Evolutionary conservation across 805 yeast genomes (phyloP), one percentile per base, ranked within the genome.

Genomic region (Ogataea salicorniae): DNA sequence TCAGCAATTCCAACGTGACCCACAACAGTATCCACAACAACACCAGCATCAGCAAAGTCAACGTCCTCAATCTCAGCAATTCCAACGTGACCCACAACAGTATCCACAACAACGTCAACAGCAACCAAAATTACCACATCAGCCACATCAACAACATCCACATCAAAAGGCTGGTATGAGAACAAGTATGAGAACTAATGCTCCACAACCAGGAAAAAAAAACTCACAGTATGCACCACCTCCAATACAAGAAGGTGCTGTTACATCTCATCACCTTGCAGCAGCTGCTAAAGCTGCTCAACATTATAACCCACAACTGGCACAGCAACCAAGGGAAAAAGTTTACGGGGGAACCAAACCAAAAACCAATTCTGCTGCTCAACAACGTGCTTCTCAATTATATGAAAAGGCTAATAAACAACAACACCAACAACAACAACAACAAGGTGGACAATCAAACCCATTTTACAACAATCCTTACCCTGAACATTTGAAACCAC

Each of bases 371-470:
- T 59, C 63, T 7, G 49, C 51, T 8, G 64, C 63, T 16, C 57
- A 57, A 42, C 62, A 62, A 3, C 55, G 71, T 31, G 84, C 84
- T 9, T 82, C 81, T 1, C 79, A 77, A 38, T 60, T 77, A 31
- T 80, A 76, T 58, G 78, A 79, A 36, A 70, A 69, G 56, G 81
- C 83, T 47, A 66, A 68, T 45, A 39, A 58, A 70, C 53, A 64
- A 73, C 20, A 3, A 20, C 20, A 20, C 3, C 45, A 44, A 14
- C 45, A 34, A 36, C 20, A 3, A 20, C 20, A 20, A 20, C 45
- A 44, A 14, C 45, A 34, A 36, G 45, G 42, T n/a, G 47, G 55
- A 22, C 52, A 18, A 33, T 49, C 49, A 37, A 33, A 49, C 45
- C 49, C 54, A 47, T 47, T 48, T 53, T 48, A 47, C 45, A 37